Evolutionary conservation across 129 eudicot genomes (phyloP).

Genomic region (Arctium minus): DNA sequence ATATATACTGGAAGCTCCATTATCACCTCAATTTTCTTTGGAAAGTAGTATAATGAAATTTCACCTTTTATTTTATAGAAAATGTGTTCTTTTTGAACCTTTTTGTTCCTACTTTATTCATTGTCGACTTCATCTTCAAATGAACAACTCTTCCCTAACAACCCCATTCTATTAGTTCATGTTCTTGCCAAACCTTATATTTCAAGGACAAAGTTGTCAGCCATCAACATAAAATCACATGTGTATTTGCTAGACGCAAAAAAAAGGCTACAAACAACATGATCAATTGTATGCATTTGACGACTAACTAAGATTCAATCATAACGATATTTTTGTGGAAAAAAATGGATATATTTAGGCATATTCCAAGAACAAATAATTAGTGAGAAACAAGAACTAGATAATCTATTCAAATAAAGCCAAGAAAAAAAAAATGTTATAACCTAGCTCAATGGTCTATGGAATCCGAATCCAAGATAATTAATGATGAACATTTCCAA

Average conservation of each 20-base stretch:
- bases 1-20: too few relatives aligned
- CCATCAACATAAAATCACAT: not conserved
- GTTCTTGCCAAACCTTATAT: not conserved
- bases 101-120: too few relatives aligned
- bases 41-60: too few relatives aligned
- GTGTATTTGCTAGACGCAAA: too few relatives aligned
- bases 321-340: not conserved
- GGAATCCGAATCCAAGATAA: not conserved
- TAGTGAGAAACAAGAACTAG: not conserved
- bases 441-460: not conserved
- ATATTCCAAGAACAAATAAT: not conserved
- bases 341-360: not conserved
- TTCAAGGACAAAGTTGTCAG: not conserved
- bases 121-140: too few relatives aligned
- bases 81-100: too few relatives aligned
- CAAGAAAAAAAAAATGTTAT: not conserved
- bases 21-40: too few relatives aligned
- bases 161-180: not conserved
- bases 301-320: not conserved
- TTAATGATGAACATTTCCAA: not conserved
- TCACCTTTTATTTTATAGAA: too few relatives aligned
- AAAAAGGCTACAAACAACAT: too few relatives aligned
- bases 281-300: not conserved
- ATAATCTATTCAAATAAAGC: not conserved
- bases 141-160: too few relatives aligned